Evolutionary conservation across 768 basidiomycete genomes (phyloP), one percentile per base, ranked within the genome.

Genomic region (Leccinum pellstonianum): DNA sequence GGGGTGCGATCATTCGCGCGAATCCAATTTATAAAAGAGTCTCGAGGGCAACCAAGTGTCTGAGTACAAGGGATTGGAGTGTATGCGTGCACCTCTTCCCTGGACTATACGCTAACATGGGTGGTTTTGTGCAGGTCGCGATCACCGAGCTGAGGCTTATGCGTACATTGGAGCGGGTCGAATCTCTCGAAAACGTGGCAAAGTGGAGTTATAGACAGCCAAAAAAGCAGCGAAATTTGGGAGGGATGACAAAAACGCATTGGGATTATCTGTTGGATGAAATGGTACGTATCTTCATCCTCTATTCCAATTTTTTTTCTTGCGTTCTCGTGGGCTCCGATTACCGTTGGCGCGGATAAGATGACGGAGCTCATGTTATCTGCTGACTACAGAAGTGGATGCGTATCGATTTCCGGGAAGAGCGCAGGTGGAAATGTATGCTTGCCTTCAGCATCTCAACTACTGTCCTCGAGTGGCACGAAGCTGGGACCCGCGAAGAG

Each of bases 261-360:
- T 95, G 93, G 93, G 97, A 98, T 71, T 91, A 95, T 73, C 79
- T 99, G 35, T 75, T 99, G 73, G 96, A 98, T 61, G 97, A 99
- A 75, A 94, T 98, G 94, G 93, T 92, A 56, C 65, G 83, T 77
- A 19, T 29, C 43, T 17, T 47, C 33, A 5, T 66, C 49, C 9
- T 31, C 12, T 63, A 48, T 49, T 53, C 23, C 14, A 27, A 52
- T 10, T 5, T 3, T 3, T 29, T 6, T 12, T 48, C 19, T 58
- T 23, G 51, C 46, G 17, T 41, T 47, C 25, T 50, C 14, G 52
- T 38, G 53, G 38, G n/a, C 43, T 46, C 46, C 25, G 37, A 23
- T 27, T 46, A 7, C 58, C 35, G 23, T 38, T 54, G 46, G 33
- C 52, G 19, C 23, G 12, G 43, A 50, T 48, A 33, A 48, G 14